These are phyloP conservation scores for Erythrophleum fordii DNA, from an alignment of 306 rosid genomes.

Conservation along the genomic window DNA sequence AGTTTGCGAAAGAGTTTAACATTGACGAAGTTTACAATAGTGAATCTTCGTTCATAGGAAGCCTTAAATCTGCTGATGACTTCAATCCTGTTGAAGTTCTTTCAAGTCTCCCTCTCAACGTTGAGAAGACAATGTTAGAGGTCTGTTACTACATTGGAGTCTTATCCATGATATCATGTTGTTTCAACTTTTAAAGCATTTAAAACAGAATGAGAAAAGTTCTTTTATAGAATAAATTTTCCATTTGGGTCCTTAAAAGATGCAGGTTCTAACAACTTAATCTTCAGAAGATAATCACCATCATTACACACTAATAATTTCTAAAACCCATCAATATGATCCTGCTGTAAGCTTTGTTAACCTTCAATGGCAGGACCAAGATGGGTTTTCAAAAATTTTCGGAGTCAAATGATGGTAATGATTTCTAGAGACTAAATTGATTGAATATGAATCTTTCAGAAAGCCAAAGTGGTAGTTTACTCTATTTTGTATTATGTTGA, in stretches of 20 bases:
- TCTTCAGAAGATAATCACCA: not conserved
- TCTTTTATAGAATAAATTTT: not conserved
- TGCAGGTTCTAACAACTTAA: not conserved
- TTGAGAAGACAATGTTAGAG: slow-evolving; percentile 68
- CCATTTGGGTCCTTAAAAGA: not conserved
- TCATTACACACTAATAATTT: not conserved
- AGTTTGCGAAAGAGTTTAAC: slow-evolving; percentile 77
- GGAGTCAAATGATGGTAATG: not conserved
- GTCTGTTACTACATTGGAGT: slow-evolving; percentile 44
- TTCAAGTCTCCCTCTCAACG: slow-evolving; percentile 61
- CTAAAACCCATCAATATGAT: not conserved
- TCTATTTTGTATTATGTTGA: not conserved
- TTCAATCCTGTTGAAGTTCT: slow-evolving; percentile 90
- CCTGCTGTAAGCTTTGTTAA: not conserved
- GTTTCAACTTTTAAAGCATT: not conserved
- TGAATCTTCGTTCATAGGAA: slow-evolving; percentile 87
- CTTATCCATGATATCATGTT: not conserved
- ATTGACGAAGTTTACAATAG: slow-evolving; percentile 75
- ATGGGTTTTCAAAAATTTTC: not conserved
- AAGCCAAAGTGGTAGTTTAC: not conserved
- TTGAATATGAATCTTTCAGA: too few species aligned
- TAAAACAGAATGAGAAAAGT: not conserved
- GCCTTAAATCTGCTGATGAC: slow-evolving; percentile 79
- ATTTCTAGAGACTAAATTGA: not conserved
- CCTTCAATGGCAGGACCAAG: not conserved